These are phyloP conservation scores for Apiotrichum sp. DNA, from an alignment of 1,284 basidiomycete species.

Conservation along the genomic window DNA sequence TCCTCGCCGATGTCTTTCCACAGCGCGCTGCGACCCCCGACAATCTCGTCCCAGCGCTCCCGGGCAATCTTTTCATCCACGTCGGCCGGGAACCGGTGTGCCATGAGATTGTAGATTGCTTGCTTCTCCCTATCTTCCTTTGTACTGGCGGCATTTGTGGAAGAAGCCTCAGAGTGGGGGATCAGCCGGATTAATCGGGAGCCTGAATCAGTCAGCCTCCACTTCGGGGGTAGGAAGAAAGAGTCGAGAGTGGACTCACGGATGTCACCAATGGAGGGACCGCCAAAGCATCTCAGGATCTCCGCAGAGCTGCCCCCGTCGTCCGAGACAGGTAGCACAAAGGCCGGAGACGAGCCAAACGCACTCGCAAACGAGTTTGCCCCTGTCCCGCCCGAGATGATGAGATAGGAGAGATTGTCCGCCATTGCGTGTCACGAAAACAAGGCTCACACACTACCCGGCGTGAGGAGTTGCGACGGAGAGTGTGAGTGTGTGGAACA, in stretches of 20 bases:
- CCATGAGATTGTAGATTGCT: slow-evolving; percentile 67
- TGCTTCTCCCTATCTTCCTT: slow-evolving; percentile 43
- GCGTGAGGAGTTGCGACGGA: too few relatives aligned
- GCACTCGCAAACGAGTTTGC: slow-evolving; percentile 52
- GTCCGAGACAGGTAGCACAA: slow-evolving; percentile 50
- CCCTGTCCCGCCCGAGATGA: slow-evolving; percentile 52
- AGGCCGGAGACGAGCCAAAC: slow-evolving; percentile 49
- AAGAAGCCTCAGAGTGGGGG: slow-evolving; percentile 27
- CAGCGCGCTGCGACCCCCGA: slow-evolving; percentile 76
- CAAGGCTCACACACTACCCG: too few relatives aligned
- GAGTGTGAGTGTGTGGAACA: too few relatives aligned
- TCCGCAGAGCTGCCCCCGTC: slow-evolving; percentile 51
- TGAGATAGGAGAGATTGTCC: slow-evolving; percentile 35
- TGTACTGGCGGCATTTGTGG: slow-evolving; percentile 7
- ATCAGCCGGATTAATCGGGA: slow-evolving; percentile 53
- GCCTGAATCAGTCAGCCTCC: slow-evolving; percentile 14
- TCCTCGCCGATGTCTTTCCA: slow-evolving; percentile 89
- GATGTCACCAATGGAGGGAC: slow-evolving; percentile 50
- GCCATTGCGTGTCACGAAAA: too few relatives aligned
- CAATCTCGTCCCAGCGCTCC: slow-evolving; percentile 83
- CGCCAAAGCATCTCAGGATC: slow-evolving; percentile 50
- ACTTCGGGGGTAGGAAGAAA: too few relatives aligned
- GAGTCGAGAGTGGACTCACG: slow-evolving; percentile 28
- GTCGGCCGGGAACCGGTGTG: slow-evolving; percentile 68
- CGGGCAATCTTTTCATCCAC: slow-evolving; percentile 69